These are phyloP conservation scores for Psidium guajava DNA, from an alignment of 345 rosid species.

Conservation along the genomic window DNA sequence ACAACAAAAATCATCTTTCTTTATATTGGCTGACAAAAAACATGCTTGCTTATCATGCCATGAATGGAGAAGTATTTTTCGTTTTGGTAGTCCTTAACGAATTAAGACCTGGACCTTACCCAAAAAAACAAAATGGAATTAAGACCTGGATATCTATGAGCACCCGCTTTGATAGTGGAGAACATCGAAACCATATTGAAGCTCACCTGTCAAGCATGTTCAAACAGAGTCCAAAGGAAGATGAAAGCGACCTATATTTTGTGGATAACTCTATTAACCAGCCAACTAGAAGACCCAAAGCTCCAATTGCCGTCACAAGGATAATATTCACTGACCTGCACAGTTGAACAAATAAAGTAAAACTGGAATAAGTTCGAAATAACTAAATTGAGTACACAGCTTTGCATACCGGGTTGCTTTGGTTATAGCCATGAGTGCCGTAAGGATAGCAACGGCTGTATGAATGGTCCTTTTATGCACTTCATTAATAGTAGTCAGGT, in stretches of 20 bases:
- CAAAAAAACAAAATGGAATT: too few relatives aligned
- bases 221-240: conserved; percentile 28
- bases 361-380: background rate
- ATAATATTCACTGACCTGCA: conserved; percentile 73
- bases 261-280: conserved; percentile 62
- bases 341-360: background rate
- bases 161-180: background rate
- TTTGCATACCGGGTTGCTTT: conserved; percentile 78
- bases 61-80: background rate
- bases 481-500: conserved; percentile 66
- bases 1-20: background rate
- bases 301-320: conserved; percentile 79
- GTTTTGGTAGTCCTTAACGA: background rate
- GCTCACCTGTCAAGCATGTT: conserved; percentile 43
- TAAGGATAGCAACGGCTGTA: conserved; percentile 71
- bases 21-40: background rate
- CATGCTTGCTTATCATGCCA: background rate
- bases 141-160: background rate
- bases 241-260: conserved; percentile 45
- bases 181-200: background rate
- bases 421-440: conserved; percentile 85
- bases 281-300: conserved; percentile 64
- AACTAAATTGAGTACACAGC: conserved; percentile 4
- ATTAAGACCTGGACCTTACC: background rate
- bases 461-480: conserved; percentile 68